Conservation (phyloP, 495 filamentous ascomycete species). For the Aspergillus hancockii region DNA sequence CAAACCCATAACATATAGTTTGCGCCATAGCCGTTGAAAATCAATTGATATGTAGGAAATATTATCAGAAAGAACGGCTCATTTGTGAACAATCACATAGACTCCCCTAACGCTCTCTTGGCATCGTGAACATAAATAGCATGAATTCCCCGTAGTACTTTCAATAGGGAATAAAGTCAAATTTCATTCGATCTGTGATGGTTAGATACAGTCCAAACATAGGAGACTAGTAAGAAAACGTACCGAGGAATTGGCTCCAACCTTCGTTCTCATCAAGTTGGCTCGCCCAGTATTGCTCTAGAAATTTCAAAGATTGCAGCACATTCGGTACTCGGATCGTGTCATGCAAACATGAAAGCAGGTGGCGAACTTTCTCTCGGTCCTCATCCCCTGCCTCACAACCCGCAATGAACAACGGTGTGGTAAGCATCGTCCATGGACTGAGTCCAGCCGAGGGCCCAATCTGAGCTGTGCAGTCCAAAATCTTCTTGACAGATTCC, state of each 20-base stretch:
- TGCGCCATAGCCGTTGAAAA: not conserved
- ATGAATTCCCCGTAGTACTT: not conserved
- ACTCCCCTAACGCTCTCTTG: constrained; percentile 11
- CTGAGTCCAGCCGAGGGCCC: constrained; percentile 43
- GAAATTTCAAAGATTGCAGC: constrained; percentile 45
- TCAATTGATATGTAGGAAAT: not conserved
- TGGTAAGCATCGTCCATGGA: constrained; percentile 51
- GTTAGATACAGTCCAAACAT: constrained; percentile 13
- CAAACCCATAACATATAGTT: not conserved
- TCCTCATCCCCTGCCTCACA: constrained; percentile 45
- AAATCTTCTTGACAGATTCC: constrained; percentile 41
- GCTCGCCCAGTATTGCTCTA: constrained; percentile 47
- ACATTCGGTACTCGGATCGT: constrained; percentile 50
- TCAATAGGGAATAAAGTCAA: constrained; percentile 51
- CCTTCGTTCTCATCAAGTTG: constrained; percentile 42
- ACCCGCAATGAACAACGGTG: constrained; percentile 48
- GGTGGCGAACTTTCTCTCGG: constrained; percentile 35
- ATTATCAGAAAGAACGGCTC: not conserved
- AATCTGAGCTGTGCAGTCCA: constrained; percentile 45
- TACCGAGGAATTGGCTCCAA: constrained; percentile 49
- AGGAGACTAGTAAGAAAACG: constrained; percentile 2
- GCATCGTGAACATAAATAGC: constrained; percentile 23
- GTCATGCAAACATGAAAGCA: constrained; percentile 41
- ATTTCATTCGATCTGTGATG: constrained; percentile 43
- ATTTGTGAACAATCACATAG: not conserved